A percentile compares a stretch with the other conserved stretches of the same genome.
Conservation (phyloP, 2,329 filamentous ascomycete species). For the Emergomyces pasteurianus region DNA sequence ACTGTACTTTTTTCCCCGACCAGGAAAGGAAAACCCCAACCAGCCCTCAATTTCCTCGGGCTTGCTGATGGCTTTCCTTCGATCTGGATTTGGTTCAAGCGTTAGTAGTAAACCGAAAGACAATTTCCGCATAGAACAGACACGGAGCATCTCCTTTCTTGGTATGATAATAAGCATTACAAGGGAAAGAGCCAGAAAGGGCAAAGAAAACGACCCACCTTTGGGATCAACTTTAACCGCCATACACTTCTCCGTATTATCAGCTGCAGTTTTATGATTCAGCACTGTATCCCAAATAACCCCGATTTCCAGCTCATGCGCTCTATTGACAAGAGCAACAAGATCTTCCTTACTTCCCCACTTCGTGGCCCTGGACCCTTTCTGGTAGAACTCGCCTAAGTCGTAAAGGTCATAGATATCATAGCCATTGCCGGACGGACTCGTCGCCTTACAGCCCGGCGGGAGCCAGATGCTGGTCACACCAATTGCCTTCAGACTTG, state of each 20-base stretch:
- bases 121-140: not conserved
- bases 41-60: constrained; percentile 55
- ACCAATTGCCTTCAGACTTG: constrained; percentile 46
- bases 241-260: constrained; percentile 49
- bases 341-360: constrained; percentile 57
- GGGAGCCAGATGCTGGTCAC: constrained; percentile 57
- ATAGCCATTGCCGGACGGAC: constrained; percentile 52
- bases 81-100: constrained; percentile 28
- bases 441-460: constrained; percentile 57
- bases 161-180: too few species aligned
- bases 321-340: constrained; percentile 38
- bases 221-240: constrained; percentile 53
- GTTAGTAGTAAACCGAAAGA: not conserved
- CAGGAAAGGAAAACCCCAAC: constrained; percentile 55
- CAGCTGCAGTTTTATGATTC: constrained; percentile 60
- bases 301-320: constrained; percentile 43
- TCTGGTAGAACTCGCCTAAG: constrained; percentile 61
- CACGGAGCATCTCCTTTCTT: too few species aligned
- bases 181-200: too few species aligned
- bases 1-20: constrained; percentile 48
- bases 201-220: constrained; percentile 15
- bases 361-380: constrained; percentile 51
- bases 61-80: constrained; percentile 42
- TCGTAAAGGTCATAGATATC: constrained; percentile 61
- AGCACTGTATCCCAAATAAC: constrained; percentile 60